Evolutionary conservation across 805 yeast genomes (phyloP), one percentile per base, ranked within the genome.

Genomic region (Sporopachydermia lactativora): DNA sequence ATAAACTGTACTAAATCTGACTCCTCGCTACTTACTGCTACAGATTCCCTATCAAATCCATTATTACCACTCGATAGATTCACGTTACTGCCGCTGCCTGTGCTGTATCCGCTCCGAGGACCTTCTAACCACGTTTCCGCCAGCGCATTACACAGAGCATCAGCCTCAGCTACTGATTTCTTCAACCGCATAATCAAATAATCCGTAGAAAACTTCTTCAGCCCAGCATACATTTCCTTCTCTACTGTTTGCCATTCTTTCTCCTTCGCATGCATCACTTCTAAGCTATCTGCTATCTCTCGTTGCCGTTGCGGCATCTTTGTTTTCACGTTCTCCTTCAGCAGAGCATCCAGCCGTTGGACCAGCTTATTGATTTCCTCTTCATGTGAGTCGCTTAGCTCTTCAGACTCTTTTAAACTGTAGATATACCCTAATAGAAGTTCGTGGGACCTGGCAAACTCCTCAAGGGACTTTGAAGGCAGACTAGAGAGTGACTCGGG

Each of bases 1-100:
- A 75, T 55, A 48, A 74, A 70, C 8, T 41, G 38, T 17, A 49
- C 51, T 18, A 58, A 56, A 43, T 53, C 62, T 3, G 43, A 45
- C n/a, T 61, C 63, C 13, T 50, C 54, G 17, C 58, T 50, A 39
- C 37, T 19, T 36, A 49, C 43, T 41, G 42, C 47, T 5, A 37
- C 43, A 15, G n/a, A 41, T 38, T 43, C 52, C 44, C 17, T 24
- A 24, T 24, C 31, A n/a, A 24, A 24, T 8, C 31, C 31, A 24
- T 24, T 24, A n/a, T 24, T 24, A n/a, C n/a, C 31, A 24, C 31
- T 24, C 13, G 31, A 24, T 24, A 24, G n/a, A 24, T 43, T 36
- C 3, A 41, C 34, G n/a, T 41, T 38, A n/a, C 54, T 44, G 14
- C 46, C 40, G 4, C 50, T 44, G 13, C 43, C 39, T 4, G 47